These are phyloP conservation scores for Antitrichia curtipendula DNA, from an alignment of 225 moss, liverwort and hornwort genomes.

Conservation along the genomic window DNA sequence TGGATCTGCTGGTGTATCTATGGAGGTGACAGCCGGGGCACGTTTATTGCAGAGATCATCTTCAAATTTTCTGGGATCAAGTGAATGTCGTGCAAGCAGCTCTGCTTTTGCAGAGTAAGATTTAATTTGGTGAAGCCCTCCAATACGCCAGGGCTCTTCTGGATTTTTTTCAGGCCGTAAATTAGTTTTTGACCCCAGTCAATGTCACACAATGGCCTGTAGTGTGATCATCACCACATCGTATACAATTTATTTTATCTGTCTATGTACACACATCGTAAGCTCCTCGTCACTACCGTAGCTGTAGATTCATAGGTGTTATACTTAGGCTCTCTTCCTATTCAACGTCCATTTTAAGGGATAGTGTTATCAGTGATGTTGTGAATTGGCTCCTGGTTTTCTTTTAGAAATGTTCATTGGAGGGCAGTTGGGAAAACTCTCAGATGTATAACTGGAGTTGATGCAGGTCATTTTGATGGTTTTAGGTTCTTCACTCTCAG, in stretches of 20 bases:
- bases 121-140: slow-evolving; percentile 12
- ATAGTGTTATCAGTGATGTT: not conserved
- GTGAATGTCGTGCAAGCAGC: not conserved
- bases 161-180: slow-evolving; percentile 6
- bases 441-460: not conserved
- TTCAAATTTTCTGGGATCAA: not conserved
- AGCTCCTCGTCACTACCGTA: not conserved
- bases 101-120: not conserved
- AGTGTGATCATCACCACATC: slow-evolving; percentile 6
- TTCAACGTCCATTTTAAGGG: not conserved
- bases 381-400: not conserved
- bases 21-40: not conserved
- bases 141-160: not conserved
- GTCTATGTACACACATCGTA: slow-evolving; percentile 5
- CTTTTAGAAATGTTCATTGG: not conserved
- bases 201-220: slow-evolving; percentile 8
- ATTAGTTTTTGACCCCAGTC: slow-evolving; percentile 6
- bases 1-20: not conserved
- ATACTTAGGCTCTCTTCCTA: not conserved
- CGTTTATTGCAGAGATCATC: not conserved
- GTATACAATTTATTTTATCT: slow-evolving; percentile 8
- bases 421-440: not conserved
- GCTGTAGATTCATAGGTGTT: slow-evolving; percentile 6
- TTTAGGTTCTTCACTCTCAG: not conserved
- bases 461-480: not conserved